phyloP scores from a whole-genome alignment of 2,329 filamentous ascomycete species.

The Microascus cirrosus region DNA sequence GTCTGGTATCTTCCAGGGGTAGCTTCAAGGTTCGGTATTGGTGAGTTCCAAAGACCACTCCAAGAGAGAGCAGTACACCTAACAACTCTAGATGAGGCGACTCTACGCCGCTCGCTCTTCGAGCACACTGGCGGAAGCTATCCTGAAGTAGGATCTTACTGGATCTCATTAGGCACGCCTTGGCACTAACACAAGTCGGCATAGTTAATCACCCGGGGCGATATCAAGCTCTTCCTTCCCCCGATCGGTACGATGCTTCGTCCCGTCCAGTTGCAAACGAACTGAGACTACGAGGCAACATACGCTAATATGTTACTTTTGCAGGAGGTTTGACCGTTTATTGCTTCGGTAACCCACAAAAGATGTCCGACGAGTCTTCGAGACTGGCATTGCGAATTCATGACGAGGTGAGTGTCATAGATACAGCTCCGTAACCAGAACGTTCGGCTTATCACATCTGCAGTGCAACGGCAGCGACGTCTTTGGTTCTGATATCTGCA shows the following conservation, averaged over 20 bases:
- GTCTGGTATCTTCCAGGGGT: constrained; percentile 79
- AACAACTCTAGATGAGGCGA: constrained; percentile 59
- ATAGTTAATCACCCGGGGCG: constrained; percentile 76
- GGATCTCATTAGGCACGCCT: background rate
- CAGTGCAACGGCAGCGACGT: constrained; percentile 93
- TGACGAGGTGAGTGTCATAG: constrained; percentile 37
- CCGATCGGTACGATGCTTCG: constrained; percentile 56
- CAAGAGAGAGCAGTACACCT: constrained; percentile 8
- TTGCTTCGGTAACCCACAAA: constrained; percentile 89
- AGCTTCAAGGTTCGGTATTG: constrained; percentile 85
- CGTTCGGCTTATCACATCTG: background rate
- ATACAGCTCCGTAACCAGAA: background rate
- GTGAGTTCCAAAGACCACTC: constrained; percentile 21
- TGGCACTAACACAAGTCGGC: background rate
- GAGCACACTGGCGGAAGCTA: constrained; percentile 95
- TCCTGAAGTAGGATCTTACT: constrained; percentile 50
- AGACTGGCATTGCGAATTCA: constrained; percentile 75
- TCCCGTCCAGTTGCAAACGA: background rate
- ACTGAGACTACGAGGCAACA: background rate
- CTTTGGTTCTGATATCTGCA: constrained; percentile 96
- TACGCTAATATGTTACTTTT: background rate
- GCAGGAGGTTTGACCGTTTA: constrained; percentile 83
- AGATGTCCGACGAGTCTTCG: constrained; percentile 79
- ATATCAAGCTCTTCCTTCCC: constrained; percentile 91
- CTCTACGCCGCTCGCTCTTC: constrained; percentile 76